phyloP scores from a whole-genome alignment of 192 early-diverging fungal genomes.

The Rhizophagus sp. region DNA sequence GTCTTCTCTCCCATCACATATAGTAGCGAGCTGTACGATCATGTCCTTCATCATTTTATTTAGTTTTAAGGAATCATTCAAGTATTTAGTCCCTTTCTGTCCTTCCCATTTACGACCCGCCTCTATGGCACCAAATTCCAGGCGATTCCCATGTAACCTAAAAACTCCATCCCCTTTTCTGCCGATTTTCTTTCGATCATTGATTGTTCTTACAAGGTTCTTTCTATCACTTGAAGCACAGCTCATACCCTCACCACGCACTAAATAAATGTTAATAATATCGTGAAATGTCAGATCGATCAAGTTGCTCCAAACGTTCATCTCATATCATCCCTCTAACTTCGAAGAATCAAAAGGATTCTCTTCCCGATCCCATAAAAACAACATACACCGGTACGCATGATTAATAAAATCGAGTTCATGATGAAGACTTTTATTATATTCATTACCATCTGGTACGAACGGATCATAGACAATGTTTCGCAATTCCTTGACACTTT shows the following conservation, averaged over 20 bases:
- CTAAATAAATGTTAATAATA: conserved; percentile 5
- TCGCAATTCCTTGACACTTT: no score
- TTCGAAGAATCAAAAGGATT: no score
- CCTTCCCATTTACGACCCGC: background rate
- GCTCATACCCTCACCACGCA: background rate
- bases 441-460: no score
- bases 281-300: no score
- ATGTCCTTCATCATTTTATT: conserved; percentile 22
- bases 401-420: no score
- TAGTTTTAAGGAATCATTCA: conserved; percentile 5
- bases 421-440: no score
- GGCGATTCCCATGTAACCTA: background rate
- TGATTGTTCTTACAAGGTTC: background rate
- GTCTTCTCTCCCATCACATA: conserved; percentile 6
- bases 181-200: background rate
- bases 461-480: no score
- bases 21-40: background rate
- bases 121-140: conserved; percentile 22
- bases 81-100: background rate
- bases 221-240: background rate
- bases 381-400: no score
- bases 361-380: no score
- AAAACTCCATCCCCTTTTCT: conserved; percentile 8
- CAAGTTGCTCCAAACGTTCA: no score
- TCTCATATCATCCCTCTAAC: no score